Evolutionary conservation across 1,284 basidiomycete species (phyloP), one percentile per base, ranked within the genome.

Genomic region (Fomitopsis pinicola): DNA sequence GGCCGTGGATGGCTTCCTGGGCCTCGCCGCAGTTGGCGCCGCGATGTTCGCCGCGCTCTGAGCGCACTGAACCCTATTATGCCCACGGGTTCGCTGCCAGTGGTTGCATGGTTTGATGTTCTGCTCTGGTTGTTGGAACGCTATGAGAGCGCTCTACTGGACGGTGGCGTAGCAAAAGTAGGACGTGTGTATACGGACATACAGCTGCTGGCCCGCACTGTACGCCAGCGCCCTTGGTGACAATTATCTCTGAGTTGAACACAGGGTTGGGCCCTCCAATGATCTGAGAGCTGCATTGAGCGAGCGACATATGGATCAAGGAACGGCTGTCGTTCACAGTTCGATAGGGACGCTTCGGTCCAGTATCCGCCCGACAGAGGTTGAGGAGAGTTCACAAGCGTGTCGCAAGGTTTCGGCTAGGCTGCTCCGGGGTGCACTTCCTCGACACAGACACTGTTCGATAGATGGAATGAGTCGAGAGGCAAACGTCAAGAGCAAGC

Each of bases 1-100:
- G 67, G 69, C 70, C 50, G 70, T 70, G 65, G 79, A 75, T 68
- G 68, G 74, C 36, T 40, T 80, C 59, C 72, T 75, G 8, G 78
- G 72, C 50, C 70, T 78, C 35, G 77, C 73, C 30, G 81, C 78
- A 52, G 67, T 80, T 42, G 78, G 76, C 58, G 66, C 80, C 58
- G 75, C 74, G n/a, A 78, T 75, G n/a, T 65, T 82, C 62, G 38
- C 38, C 38, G 73, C 68, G 44, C 74, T 81, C 64, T 81, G 74
- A 66, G 42, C 42, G 36, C 36, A 48, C 12, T 8, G 4, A 40
- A 12, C 12, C 38, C 38, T 40, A 40, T 28, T 15, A 1, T 22
- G 14, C 22, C 48, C 14, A 4, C 28, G 12, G 38, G 12, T 15
- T 50, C 28, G 30, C 9, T 30, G 22, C 22, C 22, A 22, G 22